phyloP scores from a whole-genome alignment of 345 rosid genomes.

The Lepidium africanum region DNA sequence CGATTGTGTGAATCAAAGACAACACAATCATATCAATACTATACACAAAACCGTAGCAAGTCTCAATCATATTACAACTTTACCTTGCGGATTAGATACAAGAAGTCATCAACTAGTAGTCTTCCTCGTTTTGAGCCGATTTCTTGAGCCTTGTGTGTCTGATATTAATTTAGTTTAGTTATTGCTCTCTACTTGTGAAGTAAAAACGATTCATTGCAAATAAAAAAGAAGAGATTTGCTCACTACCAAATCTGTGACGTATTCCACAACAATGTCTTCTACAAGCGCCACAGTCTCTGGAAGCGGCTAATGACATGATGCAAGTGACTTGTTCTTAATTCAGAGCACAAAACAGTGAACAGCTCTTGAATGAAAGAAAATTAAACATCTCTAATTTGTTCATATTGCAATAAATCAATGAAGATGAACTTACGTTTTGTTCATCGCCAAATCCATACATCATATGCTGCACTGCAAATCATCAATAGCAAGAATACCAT shows the following conservation, averaged over 20 bases:
- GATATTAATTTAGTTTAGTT: not conserved
- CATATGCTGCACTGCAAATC: conserved; percentile 78
- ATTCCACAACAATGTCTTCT: conserved; percentile 90
- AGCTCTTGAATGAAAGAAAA: not conserved
- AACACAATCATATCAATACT: too few species aligned
- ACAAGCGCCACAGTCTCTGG: conserved; percentile 90
- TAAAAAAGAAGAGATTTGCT: not conserved
- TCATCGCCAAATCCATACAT: conserved; percentile 97
- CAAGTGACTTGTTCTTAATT: not conserved
- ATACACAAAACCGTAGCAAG: too few species aligned
- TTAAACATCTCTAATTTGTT: not conserved
- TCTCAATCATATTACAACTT: too few species aligned
- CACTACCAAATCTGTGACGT: conserved; percentile 79
- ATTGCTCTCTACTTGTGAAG: not conserved
- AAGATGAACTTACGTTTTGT: conserved; percentile 48
- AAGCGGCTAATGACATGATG: conserved; percentile 55
- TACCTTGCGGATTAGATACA: conserved; percentile 78
- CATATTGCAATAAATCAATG: not conserved
- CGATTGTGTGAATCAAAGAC: too few species aligned
- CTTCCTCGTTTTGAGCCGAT: conserved; percentile 81
- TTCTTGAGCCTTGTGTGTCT: conserved; percentile 93
- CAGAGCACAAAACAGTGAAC: not conserved
- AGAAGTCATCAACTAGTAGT: conserved; percentile 74
- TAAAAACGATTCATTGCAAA: not conserved
- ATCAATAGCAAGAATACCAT: conserved; percentile 11